Conservation (phyloP, 2,329 filamentous ascomycete genomes). For the Calonectria pseudoreteaudii region DNA sequence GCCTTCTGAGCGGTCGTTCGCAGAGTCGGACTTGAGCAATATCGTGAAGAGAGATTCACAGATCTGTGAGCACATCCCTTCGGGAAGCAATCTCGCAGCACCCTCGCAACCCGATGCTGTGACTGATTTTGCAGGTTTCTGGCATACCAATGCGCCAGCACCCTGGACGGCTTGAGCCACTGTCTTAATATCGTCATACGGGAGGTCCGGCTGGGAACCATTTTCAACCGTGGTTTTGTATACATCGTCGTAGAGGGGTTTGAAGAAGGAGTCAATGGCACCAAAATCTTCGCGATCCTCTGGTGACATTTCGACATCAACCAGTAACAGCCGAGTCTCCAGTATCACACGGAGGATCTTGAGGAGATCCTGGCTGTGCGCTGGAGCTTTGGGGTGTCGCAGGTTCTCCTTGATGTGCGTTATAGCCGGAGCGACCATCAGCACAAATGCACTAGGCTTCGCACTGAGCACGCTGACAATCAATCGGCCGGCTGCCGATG, state of each 20-base stretch:
- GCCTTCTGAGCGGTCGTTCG: constrained; percentile 30
- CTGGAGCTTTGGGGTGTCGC: constrained; percentile 60
- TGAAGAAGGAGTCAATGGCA: constrained; percentile 51
- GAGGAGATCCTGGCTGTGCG: constrained; percentile 64
- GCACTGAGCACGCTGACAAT: constrained; percentile 64
- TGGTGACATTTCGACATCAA: constrained; percentile 46
- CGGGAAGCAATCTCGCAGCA: constrained; percentile 49
- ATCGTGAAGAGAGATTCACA: constrained; percentile 50
- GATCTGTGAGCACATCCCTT: constrained; percentile 52
- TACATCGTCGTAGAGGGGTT: constrained; percentile 57
- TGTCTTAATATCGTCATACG: constrained; percentile 54
- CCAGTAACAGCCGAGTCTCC: constrained; percentile 57
- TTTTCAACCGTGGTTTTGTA: constrained; percentile 53
- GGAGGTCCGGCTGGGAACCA: constrained; percentile 41
- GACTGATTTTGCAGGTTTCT: constrained; percentile 46
- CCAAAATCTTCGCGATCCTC: constrained; percentile 54
- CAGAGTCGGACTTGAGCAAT: constrained; percentile 38
- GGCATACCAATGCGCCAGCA: constrained; percentile 58
- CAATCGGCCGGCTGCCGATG: constrained; percentile 63
- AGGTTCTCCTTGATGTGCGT: constrained; percentile 64
- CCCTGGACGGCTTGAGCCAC: constrained; percentile 60
- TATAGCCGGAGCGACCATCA: constrained; percentile 59
- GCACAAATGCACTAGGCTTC: constrained; percentile 59
- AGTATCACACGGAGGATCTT: constrained; percentile 64
- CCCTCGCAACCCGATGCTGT: constrained; percentile 3